Evolutionary conservation across 2,329 filamentous ascomycete species (phyloP).

Genomic region (Phaeophleospora eucalypticola): DNA sequence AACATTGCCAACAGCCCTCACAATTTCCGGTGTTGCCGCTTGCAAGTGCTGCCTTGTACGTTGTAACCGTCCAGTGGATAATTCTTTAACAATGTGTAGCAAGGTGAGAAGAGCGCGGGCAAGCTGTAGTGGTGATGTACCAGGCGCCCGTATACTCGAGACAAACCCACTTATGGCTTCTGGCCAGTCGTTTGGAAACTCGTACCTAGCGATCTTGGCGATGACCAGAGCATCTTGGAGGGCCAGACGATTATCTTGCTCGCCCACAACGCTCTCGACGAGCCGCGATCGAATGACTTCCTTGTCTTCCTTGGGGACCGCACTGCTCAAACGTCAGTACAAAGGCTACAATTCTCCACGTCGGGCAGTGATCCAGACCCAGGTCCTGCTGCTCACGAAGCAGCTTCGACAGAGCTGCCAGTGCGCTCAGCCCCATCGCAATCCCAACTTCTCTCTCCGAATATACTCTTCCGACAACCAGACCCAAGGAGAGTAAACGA

Average conservation of each 20-base stretch:
- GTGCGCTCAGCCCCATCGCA: too few relatives aligned
- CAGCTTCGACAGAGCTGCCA: too few relatives aligned
- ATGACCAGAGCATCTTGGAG: conserved; percentile 84
- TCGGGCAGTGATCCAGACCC: too few relatives aligned
- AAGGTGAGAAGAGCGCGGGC: conserved; percentile 71
- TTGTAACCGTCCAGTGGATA: conserved; percentile 73
- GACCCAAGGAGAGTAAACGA: not conserved
- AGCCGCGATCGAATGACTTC: conserved; percentile 68
- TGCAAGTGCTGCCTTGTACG: conserved; percentile 73
- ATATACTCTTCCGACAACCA: too few relatives aligned
- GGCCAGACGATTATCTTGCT: conserved; percentile 70
- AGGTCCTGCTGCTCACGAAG: too few relatives aligned
- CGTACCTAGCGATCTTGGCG: conserved; percentile 82
- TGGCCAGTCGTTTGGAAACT: conserved; percentile 83
- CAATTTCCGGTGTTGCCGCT: conserved; percentile 73
- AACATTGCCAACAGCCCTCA: conserved; percentile 73
- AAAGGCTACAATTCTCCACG: too few relatives aligned
- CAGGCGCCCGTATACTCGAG: conserved; percentile 53
- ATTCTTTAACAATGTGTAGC: conserved; percentile 83
- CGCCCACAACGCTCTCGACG: conserved; percentile 71
- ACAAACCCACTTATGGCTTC: conserved; percentile 54
- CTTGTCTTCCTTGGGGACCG: conserved; percentile 68
- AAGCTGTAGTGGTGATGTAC: conserved; percentile 51
- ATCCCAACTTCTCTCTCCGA: too few relatives aligned
- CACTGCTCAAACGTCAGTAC: conserved; percentile 36